Evolutionary conservation across 306 rosid species (phyloP).

Genomic region (Acacia melanoxylon): DNA sequence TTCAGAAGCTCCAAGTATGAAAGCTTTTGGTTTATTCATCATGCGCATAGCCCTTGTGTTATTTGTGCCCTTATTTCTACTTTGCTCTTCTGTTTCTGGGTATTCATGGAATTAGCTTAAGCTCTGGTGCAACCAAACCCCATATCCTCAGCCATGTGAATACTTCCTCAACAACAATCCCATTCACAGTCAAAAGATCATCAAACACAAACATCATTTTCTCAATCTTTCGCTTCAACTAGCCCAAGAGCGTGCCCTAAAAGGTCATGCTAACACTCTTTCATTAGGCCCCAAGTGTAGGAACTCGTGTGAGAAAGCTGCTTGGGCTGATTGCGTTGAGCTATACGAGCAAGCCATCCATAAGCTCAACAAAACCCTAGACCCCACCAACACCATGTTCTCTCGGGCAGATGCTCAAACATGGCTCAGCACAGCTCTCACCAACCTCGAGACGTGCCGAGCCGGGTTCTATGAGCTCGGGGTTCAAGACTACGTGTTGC

Average conservation of each 20-base stretch:
- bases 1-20: too few species aligned
- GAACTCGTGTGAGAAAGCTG: slow-evolving; percentile 43
- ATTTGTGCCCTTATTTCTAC: too few species aligned
- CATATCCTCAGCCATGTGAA: slow-evolving; percentile 62
- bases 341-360: slow-evolving; percentile 50
- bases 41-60: too few species aligned
- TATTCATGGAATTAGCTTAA: slow-evolving; percentile 31
- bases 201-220: slow-evolving; percentile 27
- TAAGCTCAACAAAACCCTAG: slow-evolving; percentile 50
- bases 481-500: slow-evolving; percentile 39
- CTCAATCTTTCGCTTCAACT: too few species aligned
- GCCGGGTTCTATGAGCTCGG: slow-evolving; percentile 56
- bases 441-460: slow-evolving; percentile 61
- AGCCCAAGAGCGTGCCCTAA: not conserved
- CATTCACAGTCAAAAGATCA: not conserved
- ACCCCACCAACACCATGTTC: slow-evolving; percentile 32
- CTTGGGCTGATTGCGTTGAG: slow-evolving; percentile 68
- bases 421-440: slow-evolving; percentile 69
- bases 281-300: slow-evolving; percentile 44
- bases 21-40: too few species aligned
- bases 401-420: slow-evolving; percentile 55
- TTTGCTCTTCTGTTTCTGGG: too few species aligned
- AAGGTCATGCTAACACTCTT: slow-evolving; percentile 33
- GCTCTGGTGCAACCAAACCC: slow-evolving; percentile 65
- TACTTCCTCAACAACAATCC: slow-evolving; percentile 35